Conservation (phyloP, 2,329 filamentous ascomycete species). For the Microthyrium microscopicum region DNA sequence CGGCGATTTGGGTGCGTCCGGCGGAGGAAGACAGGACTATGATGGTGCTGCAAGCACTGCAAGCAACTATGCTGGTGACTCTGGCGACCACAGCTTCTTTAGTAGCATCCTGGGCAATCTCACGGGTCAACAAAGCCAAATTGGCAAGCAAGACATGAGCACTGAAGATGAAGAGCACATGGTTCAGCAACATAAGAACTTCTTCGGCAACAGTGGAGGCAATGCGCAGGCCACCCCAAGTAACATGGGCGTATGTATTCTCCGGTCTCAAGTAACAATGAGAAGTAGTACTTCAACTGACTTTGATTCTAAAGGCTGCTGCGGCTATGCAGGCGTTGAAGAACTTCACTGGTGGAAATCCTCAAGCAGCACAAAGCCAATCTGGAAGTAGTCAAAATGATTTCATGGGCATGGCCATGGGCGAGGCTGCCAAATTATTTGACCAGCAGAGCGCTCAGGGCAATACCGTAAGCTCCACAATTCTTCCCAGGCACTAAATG, state of each 20-base stretch:
- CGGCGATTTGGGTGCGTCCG: constrained; percentile 19
- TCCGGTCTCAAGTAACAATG: neutral
- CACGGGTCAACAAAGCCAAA: constrained; percentile 32
- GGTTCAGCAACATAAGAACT: constrained; percentile 57
- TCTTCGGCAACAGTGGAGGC: constrained; percentile 42
- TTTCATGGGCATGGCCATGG: constrained; percentile 76
- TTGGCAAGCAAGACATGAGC: constrained; percentile 35
- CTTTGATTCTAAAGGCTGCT: constrained; percentile 27
- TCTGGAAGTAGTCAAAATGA: constrained; percentile 47
- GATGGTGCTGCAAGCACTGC: constrained; percentile 39
- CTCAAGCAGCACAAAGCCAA: no score
- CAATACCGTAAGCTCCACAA: constrained; percentile 29
- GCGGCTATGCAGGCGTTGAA: constrained; percentile 71
- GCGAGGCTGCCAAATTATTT: constrained; percentile 65
- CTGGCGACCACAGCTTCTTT: constrained; percentile 37
- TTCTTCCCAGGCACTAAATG: constrained; percentile 1
- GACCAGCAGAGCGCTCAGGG: constrained; percentile 41
- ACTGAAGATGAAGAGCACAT: constrained; percentile 52
- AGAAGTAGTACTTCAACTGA: no score
- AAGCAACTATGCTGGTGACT: constrained; percentile 32
- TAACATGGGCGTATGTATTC: constrained; percentile 23
- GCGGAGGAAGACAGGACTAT: constrained; percentile 32
- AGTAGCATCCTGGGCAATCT: constrained; percentile 38
- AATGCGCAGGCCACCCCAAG: constrained; percentile 20
- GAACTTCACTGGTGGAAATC: constrained; percentile 49